A percentile compares a stretch with the other conserved stretches of the same genome.
These are phyloP conservation scores for Candida xyloterini DNA, from an alignment of 805 yeast genomes.

Conservation along the genomic window DNA sequence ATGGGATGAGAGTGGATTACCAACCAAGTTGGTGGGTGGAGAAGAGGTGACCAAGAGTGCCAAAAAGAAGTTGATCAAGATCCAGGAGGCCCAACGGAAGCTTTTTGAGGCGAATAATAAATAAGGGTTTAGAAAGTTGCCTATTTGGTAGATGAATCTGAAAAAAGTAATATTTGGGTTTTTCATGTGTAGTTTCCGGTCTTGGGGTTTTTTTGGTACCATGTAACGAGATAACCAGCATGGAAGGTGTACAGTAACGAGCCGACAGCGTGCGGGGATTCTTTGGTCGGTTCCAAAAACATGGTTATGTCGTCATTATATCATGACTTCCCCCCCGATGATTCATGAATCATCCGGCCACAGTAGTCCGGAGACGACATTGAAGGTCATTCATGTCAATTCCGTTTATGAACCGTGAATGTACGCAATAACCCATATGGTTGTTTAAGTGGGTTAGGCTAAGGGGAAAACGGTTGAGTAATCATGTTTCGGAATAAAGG, in stretches of 20 bases:
- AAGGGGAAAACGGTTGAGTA: not conserved
- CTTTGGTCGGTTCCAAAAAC: no score
- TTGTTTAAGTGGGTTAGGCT: conserved; percentile 1
- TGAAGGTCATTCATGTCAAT: not conserved
- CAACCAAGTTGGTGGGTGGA: conserved; percentile 72
- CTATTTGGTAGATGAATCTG: not conserved
- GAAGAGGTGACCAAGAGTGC: conserved; percentile 83
- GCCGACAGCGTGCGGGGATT: not conserved
- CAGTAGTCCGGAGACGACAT: conserved; percentile 1
- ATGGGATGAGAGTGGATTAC: conserved; percentile 87
- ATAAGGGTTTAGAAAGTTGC: not conserved
- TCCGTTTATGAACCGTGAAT: not conserved
- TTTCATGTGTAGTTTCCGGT: no score
- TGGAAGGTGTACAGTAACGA: not conserved
- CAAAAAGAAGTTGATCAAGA: conserved; percentile 77
- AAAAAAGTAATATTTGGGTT: not conserved
- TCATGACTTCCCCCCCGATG: conserved; percentile 5
- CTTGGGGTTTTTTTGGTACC: no score
- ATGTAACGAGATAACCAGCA: not conserved
- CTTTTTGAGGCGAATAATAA: conserved; percentile 59
- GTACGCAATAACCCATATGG: conserved; percentile 3
- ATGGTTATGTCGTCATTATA: no score
- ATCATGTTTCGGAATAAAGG: not conserved
- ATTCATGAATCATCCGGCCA: conserved; percentile 7
- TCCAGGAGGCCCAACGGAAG: conserved; percentile 76